These are phyloP conservation scores for Cyberlindnera mississippiensis DNA, from an alignment of 805 yeast genomes.

Conservation along the genomic window DNA sequence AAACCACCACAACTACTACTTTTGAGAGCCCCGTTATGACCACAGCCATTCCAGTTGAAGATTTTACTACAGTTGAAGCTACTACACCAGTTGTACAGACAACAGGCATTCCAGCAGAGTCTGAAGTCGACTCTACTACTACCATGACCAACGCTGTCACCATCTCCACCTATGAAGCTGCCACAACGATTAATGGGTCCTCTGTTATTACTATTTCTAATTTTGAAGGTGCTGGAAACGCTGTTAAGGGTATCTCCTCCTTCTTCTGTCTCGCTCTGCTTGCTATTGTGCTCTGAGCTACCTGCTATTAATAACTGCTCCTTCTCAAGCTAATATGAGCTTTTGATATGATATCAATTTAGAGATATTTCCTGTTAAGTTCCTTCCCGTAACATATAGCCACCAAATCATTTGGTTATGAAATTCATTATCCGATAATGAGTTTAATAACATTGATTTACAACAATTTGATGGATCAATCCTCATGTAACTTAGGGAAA, in stretches of 20 bases:
- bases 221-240: constrained; percentile 4
- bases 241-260: constrained; percentile 3
- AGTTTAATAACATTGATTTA: too few species aligned
- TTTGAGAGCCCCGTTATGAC: background rate
- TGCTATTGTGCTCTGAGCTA: background rate
- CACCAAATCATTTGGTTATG: too few species aligned
- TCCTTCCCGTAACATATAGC: too few species aligned
- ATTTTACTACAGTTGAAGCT: background rate
- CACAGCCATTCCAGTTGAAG: background rate
- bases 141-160: constrained; percentile 1
- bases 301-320: too few species aligned
- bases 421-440: too few species aligned
- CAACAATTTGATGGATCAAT: too few species aligned
- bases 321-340: too few species aligned
- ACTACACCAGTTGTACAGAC: background rate
- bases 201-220: constrained; percentile 2
- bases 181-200: background rate
- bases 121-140: background rate
- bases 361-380: too few species aligned
- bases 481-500: too few species aligned
- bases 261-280: background rate
- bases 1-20: background rate
- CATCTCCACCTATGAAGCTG: background rate
- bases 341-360: too few species aligned
- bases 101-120: too few species aligned